Evolutionary conservation across 495 filamentous ascomycete genomes (phyloP).

Genomic region (Neurospora pannonica): DNA sequence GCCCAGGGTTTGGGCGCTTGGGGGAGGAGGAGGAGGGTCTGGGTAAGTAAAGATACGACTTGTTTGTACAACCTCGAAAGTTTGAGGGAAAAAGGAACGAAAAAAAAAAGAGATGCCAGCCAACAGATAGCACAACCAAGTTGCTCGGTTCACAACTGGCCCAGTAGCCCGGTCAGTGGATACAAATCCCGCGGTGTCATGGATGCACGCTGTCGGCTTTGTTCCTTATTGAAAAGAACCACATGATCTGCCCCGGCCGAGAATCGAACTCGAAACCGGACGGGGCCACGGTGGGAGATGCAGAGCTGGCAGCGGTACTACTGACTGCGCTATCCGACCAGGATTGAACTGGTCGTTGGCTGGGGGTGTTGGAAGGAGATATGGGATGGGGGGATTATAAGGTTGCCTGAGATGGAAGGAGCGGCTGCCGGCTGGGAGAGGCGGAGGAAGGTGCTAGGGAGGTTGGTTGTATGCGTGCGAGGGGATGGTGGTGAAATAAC

Average conservation of each 20-base stretch:
- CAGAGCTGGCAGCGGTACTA: not conserved
- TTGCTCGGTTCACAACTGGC: not conserved
- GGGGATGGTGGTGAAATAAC: not conserved
- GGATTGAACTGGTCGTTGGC: not conserved
- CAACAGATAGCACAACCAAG: not conserved
- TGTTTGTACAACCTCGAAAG: not conserved
- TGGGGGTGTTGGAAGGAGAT: not conserved
- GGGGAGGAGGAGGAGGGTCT: not conserved
- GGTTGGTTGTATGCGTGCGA: not conserved
- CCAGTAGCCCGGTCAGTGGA: not conserved
- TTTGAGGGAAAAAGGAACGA: not conserved
- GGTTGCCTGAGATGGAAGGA: not conserved
- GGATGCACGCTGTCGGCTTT: not conserved
- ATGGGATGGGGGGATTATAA: not conserved
- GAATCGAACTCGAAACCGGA: not conserved
- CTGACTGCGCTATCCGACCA: not conserved
- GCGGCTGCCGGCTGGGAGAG: not conserved
- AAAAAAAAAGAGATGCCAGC: not conserved
- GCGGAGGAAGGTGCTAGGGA: not conserved
- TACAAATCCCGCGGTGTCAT: not conserved
- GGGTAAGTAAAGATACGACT: not conserved
- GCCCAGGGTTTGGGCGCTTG: constrained; percentile 33
- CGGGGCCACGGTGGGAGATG: not conserved
- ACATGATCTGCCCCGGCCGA: not conserved
- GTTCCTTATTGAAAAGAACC: not conserved